Evolutionary conservation across 352 stramenopile genomes (phyloP).

Genomic region (Pythium scleroteichum): DNA sequence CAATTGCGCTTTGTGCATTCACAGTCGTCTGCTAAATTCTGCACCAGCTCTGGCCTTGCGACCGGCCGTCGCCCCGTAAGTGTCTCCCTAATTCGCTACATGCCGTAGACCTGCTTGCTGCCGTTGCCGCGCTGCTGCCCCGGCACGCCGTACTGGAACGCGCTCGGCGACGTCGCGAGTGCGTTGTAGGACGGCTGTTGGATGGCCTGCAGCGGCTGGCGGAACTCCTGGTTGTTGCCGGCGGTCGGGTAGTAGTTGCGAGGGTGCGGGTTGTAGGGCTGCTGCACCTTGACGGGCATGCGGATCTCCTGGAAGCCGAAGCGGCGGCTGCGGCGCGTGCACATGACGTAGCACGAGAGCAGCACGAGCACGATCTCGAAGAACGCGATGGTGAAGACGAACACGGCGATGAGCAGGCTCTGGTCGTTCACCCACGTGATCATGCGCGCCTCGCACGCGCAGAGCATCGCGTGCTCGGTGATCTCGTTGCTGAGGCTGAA

Average conservation of each 20-base stretch:
- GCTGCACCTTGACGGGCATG: slow-evolving; percentile 74
- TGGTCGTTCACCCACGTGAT: slow-evolving; percentile 83
- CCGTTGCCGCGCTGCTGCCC: slow-evolving; percentile 18
- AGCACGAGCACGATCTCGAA: slow-evolving; percentile 80
- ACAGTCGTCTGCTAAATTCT: too few species aligned
- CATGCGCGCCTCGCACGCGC: slow-evolving; percentile 77
- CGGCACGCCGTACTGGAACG: slow-evolving; percentile 20
- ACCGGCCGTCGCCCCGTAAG: too few species aligned
- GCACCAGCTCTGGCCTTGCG: too few species aligned
- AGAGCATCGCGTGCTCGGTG: slow-evolving; percentile 81
- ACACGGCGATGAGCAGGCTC: slow-evolving; percentile 71
- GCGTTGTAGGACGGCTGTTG: slow-evolving; percentile 27
- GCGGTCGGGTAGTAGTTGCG: slow-evolving; percentile 55
- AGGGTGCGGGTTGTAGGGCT: slow-evolving; percentile 79
- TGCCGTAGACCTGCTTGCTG: slow-evolving; percentile 3
- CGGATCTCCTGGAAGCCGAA: slow-evolving; percentile 85
- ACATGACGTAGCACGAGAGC: slow-evolving; percentile 85
- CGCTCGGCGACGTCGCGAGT: slow-evolving; percentile 15
- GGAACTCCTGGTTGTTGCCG: slow-evolving; percentile 14
- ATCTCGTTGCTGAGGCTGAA: slow-evolving; percentile 67
- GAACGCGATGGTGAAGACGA: slow-evolving; percentile 77
- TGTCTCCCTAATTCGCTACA: too few species aligned
- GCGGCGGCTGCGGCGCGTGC: slow-evolving; percentile 61
- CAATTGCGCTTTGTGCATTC: too few species aligned
- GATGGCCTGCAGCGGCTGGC: slow-evolving; percentile 22